phyloP scores from a whole-genome alignment of 2,329 filamentous ascomycete genomes.

The Clonostachys rhizophaga region DNA sequence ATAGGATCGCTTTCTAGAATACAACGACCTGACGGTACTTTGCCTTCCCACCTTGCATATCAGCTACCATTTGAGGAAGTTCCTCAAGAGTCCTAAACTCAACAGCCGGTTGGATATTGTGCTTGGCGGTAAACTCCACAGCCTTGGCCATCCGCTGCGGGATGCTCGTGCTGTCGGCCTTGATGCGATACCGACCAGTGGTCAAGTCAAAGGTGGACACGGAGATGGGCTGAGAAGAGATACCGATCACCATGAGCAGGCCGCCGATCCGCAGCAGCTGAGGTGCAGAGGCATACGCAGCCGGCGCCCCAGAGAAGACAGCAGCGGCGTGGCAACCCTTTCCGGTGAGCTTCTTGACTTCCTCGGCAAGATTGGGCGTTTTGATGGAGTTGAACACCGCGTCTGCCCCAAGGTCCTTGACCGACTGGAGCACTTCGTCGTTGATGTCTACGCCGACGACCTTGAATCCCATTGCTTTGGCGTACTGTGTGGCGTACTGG shows the following conservation, averaged over 20 bases:
- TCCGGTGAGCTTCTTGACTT: constrained; percentile 32
- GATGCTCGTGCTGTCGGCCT: constrained; percentile 33
- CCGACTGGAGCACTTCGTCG: constrained; percentile 30
- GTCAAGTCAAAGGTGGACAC: constrained; percentile 30
- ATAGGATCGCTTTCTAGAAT: constrained; percentile 14
- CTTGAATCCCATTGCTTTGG: constrained; percentile 36
- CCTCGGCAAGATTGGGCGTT: constrained; percentile 24
- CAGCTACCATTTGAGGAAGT: constrained; percentile 26
- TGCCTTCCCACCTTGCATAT: constrained; percentile 27
- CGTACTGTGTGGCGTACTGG: constrained; percentile 38
- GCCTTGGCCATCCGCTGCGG: constrained; percentile 35
- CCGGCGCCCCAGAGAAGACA: constrained; percentile 25
- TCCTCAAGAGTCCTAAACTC: constrained; percentile 29
- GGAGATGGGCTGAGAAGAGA: constrained; percentile 25
- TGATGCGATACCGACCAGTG: constrained; percentile 30
- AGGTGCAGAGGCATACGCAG: constrained; percentile 16
- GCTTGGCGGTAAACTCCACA: constrained; percentile 33
- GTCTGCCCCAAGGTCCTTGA: constrained; percentile 31
- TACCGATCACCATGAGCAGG: constrained; percentile 34
- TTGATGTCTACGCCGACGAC: constrained; percentile 37
- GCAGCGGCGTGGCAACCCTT: constrained; percentile 33
- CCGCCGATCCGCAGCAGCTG: constrained; percentile 27
- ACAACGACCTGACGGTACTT: constrained; percentile 27
- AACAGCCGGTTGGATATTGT: constrained; percentile 31
- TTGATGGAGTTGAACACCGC: constrained; percentile 34